A percentile compares a stretch with the other conserved stretches of the same genome.
phyloP scores from a whole-genome alignment of 371 early-diverging fungal species.

The Choanephora cucurbitarum region DNA sequence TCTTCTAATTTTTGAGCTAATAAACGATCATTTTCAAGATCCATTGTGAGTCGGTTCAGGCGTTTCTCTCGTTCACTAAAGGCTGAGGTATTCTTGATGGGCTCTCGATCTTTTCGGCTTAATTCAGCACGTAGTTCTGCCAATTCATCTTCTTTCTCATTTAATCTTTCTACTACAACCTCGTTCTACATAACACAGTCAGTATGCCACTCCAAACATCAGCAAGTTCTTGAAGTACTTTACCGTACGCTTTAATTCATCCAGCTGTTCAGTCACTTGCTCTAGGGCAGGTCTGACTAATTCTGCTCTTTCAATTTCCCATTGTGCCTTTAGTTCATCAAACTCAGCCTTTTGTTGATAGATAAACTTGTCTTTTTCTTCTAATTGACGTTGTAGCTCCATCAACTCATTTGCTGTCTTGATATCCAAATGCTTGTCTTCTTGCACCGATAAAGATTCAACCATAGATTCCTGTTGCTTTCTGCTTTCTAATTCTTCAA shows the following conservation, averaged over 20 bases:
- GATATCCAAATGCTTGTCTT: no score
- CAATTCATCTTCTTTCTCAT: slow-evolving; percentile 46
- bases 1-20: slow-evolving; percentile 49
- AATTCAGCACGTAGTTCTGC: slow-evolving; percentile 37
- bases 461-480: slow-evolving; percentile 7
- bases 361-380: slow-evolving; percentile 39
- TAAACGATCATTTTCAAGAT: slow-evolving; percentile 46
- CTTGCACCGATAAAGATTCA: not conserved
- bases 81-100: slow-evolving; percentile 15
- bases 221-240: slow-evolving; percentile 15
- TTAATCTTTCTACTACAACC: slow-evolving; percentile 34
- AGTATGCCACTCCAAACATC: no score
- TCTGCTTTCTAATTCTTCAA: slow-evolving; percentile 25
- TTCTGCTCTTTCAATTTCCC: slow-evolving; percentile 39
- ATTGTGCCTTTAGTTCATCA: slow-evolving; percentile 34
- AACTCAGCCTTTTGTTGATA: slow-evolving; percentile 34
- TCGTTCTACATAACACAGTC: slow-evolving; percentile 40
- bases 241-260: slow-evolving; percentile 43
- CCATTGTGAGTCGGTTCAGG: slow-evolving; percentile 44
- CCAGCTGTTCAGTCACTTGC: slow-evolving; percentile 40
- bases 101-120: slow-evolving; percentile 36
- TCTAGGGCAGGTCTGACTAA: slow-evolving; percentile 42
- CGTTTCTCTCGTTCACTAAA: slow-evolving; percentile 37
- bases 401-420: not conserved
- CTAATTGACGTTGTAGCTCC: slow-evolving; percentile 19